A percentile compares a stretch with the other conserved stretches of the same genome.
phyloP scores from a whole-genome alignment of 1,284 basidiomycete species.

The Pseudozyma hubeiensis region DNA sequence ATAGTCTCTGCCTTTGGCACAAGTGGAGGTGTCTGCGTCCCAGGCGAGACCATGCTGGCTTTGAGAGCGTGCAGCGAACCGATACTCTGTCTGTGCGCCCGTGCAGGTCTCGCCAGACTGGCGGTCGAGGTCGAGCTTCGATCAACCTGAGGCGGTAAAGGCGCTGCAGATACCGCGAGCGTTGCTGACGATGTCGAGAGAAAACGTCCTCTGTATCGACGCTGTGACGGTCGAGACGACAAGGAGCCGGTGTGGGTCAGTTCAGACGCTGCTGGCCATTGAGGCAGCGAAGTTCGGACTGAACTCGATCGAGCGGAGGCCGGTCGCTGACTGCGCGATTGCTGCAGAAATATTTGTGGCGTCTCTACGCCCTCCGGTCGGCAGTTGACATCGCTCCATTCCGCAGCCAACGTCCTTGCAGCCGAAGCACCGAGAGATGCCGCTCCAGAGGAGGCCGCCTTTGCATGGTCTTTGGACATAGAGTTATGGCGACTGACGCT shows the following conservation, averaged over 20 bases:
- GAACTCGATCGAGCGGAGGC: slow-evolving; percentile 6
- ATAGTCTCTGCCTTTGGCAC: neutral
- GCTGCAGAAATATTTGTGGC: neutral
- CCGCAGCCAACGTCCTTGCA: neutral
- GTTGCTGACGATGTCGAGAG: slow-evolving; percentile 17
- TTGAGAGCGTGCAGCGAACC: slow-evolving; percentile 16
- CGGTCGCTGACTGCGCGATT: neutral
- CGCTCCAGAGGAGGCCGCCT: neutral
- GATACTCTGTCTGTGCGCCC: slow-evolving; percentile 10
- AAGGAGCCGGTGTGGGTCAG: neutral
- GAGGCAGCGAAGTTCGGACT: too few relatives aligned
- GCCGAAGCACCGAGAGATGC: neutral
- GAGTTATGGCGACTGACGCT: slow-evolving; percentile 13
- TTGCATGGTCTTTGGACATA: neutral
- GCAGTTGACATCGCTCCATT: slow-evolving; percentile 19
- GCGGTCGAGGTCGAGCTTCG: neutral
- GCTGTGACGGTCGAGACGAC: slow-evolving; percentile 6
- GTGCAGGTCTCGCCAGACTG: slow-evolving; percentile 1
- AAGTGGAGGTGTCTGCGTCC: neutral
- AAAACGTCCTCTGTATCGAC: slow-evolving; percentile 14
- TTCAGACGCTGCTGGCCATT: slow-evolving; percentile 3
- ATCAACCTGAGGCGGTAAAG: slow-evolving; percentile 23
- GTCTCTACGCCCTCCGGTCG: slow-evolving; percentile 26
- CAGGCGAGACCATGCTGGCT: neutral
- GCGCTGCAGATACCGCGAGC: neutral